Conservation (phyloP, 208 protist genomes). For the Leishmania arabica region DNA sequence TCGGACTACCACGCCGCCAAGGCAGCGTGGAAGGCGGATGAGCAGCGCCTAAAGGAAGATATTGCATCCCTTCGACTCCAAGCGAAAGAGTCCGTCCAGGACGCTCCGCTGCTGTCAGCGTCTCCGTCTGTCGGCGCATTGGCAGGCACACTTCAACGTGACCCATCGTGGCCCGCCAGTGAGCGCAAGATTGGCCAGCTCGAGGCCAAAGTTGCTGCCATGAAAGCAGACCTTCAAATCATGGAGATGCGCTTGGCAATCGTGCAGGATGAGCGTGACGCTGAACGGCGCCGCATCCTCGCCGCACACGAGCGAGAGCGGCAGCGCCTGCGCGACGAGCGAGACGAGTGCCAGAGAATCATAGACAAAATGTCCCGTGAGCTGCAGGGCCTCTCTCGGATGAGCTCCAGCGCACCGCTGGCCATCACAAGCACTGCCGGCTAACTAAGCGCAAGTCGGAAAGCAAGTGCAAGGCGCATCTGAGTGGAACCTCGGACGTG, state of each 20-base stretch:
- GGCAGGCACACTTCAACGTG: not conserved
- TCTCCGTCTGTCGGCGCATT: not conserved
- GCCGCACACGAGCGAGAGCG: slow-evolving; percentile 46
- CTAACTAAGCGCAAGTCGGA: not conserved
- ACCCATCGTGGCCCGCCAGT: slow-evolving; percentile 4
- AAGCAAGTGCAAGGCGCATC: not conserved
- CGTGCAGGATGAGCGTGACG: slow-evolving; percentile 40
- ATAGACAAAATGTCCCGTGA: slow-evolving; percentile 61
- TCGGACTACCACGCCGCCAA: slow-evolving; percentile 14
- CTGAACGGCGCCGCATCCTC: slow-evolving; percentile 56
- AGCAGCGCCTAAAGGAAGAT: slow-evolving; percentile 25
- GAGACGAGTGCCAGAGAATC: slow-evolving; percentile 56
- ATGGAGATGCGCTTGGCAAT: slow-evolving; percentile 55
- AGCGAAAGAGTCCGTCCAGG: slow-evolving; percentile 2
- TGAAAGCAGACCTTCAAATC: slow-evolving; percentile 45
- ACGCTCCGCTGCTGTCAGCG: not conserved
- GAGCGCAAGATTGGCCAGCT: slow-evolving; percentile 43
- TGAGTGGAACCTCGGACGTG: not conserved
- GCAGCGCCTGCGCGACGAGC: slow-evolving; percentile 39
- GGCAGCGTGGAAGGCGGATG: slow-evolving; percentile 24
- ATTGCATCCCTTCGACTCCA: slow-evolving; percentile 18
- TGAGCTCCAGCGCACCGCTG: slow-evolving; percentile 17
- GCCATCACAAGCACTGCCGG: slow-evolving; percentile 20
- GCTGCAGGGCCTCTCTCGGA: slow-evolving; percentile 39
- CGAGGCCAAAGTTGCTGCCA: slow-evolving; percentile 33